A percentile compares a stretch with the other conserved stretches of the same genome.
Evolutionary conservation across 257 asterid species (phyloP).

Genomic region (Voacanga thouarsii): DNA sequence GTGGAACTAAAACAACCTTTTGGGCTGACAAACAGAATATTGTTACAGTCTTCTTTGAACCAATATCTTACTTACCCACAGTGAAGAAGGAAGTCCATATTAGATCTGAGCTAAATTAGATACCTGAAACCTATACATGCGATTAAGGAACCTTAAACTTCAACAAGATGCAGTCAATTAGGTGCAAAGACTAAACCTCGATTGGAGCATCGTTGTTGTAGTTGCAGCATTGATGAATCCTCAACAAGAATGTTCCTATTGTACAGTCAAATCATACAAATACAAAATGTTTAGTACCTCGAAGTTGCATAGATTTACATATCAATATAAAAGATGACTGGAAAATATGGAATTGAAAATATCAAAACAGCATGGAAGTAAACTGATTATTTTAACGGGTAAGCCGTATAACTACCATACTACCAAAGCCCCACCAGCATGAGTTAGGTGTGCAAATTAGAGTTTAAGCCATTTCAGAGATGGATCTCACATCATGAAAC

Average conservation of each 20-base stretch:
- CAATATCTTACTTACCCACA: not conserved
- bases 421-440: not conserved
- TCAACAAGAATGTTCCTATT: conserved; percentile 70
- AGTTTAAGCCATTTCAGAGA: not conserved
- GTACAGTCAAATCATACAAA: conserved; percentile 10
- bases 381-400: not conserved
- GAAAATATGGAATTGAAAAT: not conserved
- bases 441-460: not conserved
- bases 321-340: not conserved
- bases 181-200: conserved; percentile 48
- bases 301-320: not conserved
- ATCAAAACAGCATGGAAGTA: not conserved
- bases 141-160: not conserved
- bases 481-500: not conserved
- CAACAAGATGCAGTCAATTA: not conserved
- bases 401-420: not conserved
- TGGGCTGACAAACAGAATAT: not conserved
- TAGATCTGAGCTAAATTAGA: not conserved
- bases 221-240: conserved; percentile 53
- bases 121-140: not conserved
- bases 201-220: conserved; percentile 49
- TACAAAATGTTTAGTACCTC: not conserved
- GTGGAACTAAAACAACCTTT: not conserved
- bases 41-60: not conserved
- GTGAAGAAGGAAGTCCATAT: not conserved